These are phyloP conservation scores for Vaccinium corymbosum DNA, from an alignment of 148 eudicot genomes.

Conservation along the genomic window DNA sequence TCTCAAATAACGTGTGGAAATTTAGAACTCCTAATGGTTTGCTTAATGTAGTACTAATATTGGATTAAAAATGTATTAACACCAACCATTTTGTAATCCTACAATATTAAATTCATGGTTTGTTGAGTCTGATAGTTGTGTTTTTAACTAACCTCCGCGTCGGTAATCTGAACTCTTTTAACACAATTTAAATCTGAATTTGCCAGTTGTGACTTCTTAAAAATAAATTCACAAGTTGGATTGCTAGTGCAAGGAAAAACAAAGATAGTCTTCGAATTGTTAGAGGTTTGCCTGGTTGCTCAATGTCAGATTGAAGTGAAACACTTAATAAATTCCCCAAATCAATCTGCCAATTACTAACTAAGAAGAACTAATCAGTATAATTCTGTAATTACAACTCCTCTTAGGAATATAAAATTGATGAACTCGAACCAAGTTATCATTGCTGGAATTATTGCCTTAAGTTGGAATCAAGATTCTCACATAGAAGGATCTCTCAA, in stretches of 20 bases:
- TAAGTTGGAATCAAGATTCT: not conserved
- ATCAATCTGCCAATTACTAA: not conserved
- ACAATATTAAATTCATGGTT: not conserved
- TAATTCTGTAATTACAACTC: not conserved
- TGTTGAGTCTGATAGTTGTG: not conserved
- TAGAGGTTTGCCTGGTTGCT: not conserved
- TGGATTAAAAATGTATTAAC: not conserved
- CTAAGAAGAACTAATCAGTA: not conserved
- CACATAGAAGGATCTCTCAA: not conserved
- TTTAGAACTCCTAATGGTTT: not conserved
- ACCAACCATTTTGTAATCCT: not conserved
- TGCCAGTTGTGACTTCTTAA: not conserved
- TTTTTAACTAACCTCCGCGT: not conserved
- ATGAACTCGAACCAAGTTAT: not conserved
- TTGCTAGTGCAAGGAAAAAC: not conserved
- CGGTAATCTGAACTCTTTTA: not conserved
- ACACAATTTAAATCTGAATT: conserved; percentile 5
- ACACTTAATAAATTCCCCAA: not conserved
- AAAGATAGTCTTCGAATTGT: not conserved
- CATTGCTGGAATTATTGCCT: not conserved
- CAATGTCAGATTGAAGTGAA: not conserved
- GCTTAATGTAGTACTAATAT: not conserved
- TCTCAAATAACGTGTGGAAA: not conserved
- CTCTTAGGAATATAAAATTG: not conserved
- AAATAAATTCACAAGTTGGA: not conserved